A percentile compares a stretch with the other conserved stretches of the same genome.
Evolutionary conservation across 345 rosid species (phyloP).

Genomic region (Brassica nigra): DNA sequence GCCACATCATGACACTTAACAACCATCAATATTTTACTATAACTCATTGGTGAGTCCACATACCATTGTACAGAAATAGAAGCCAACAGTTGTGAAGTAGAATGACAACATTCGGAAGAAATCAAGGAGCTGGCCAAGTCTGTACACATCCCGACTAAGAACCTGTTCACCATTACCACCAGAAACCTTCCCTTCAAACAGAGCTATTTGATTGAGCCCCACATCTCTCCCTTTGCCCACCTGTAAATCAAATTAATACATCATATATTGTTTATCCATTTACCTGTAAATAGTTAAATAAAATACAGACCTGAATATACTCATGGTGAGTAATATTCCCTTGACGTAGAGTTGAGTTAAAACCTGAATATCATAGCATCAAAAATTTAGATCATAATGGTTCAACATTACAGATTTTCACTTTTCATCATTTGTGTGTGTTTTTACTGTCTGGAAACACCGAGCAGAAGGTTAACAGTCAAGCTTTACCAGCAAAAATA

Average conservation of each 20-base stretch:
- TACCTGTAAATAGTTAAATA: neutral
- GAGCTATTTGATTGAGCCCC: conserved; percentile 95
- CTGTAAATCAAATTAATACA: conserved; percentile 47
- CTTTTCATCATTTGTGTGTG: neutral
- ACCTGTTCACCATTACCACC: conserved; percentile 99
- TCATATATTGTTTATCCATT: neutral
- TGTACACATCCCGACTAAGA: conserved; percentile 94
- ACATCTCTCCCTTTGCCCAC: conserved; percentile 99
- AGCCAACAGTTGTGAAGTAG: conserved; percentile 95
- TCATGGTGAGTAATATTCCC: conserved; percentile 98
- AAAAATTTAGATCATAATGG: neutral
- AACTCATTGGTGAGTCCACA: too few relatives aligned
- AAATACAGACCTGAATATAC: conserved; percentile 76
- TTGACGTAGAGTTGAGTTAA: conserved; percentile 92
- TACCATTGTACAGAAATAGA: conserved; percentile 93
- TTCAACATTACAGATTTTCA: neutral
- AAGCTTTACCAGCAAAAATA: neutral
- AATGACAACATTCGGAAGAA: conserved; percentile 96
- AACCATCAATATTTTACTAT: too few relatives aligned
- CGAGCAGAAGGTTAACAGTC: neutral
- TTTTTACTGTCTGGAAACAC: too few relatives aligned
- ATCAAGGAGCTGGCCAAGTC: conserved; percentile 98
- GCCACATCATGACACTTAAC: neutral
- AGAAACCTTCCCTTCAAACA: conserved; percentile 98
- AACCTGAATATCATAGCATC: conserved; percentile 54